Base-by-base conservation (phyloP, 106 monocot genomes). In the Alisma plantagoaquatica region DNA sequence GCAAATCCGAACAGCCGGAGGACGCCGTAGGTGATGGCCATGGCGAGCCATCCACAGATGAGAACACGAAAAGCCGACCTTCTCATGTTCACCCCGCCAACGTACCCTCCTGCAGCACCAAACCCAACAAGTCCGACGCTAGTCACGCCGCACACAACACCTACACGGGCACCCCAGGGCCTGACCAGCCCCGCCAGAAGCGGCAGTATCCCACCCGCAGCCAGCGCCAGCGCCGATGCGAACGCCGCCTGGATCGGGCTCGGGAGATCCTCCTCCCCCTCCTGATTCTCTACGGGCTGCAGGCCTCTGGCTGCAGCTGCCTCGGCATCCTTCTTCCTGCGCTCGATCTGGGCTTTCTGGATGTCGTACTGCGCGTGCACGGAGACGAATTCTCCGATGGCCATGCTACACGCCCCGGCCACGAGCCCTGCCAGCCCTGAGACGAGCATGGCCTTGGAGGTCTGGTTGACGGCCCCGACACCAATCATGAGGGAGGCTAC, bases 371-470 rank as follows among this genome's bases (percentile, higher is more conserved):
- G 80, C 0, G 77, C 41, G 10, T 73, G 68, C 11, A 86, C 86
- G 12, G 86, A 86, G n/a, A 80, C 86, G 49, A 60, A 86, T 31
- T 86, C 86, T 2, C 86, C 86, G 2, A 86, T 67, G 46, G 77
- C 77, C 77, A 78, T 78, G 67, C 72, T 72, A 31, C 77, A 78
- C 0, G 77, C 77, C 0, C 77, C 77, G 7, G 77, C 77, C 9
- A 77, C 77, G 0, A 77, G 55, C 53, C 77, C 77, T 0, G 77
- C 77, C 20, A 73, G 49, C 29, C 77, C 77, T 0, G 77, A 68
- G 47, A 69, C 57, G 16, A 78, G 53, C 77, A 78, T 78, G 9
- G 73, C 57, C 52, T 66, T 67, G 0, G 68, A 9, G 5, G 67
- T 57, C 29, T 57, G 31, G 53, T 54, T 78, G 45, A 78, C 77